A percentile compares a stretch with the other conserved stretches of the same genome.
Conservation (phyloP, 257 asterid species). For the Solanum neorickii region DNA sequence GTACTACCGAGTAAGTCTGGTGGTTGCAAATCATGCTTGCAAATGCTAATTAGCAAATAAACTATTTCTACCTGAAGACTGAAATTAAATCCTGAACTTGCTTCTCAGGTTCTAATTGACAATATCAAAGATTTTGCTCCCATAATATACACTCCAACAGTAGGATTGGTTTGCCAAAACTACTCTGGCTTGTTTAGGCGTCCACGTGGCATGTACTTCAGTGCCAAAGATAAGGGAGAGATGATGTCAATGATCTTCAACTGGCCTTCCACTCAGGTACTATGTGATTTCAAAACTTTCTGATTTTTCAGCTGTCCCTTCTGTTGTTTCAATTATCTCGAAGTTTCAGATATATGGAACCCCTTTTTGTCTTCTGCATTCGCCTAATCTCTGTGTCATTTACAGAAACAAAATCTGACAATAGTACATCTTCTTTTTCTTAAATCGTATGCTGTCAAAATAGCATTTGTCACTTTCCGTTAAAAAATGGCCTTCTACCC, state of each 20-base stretch:
- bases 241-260: constrained; percentile 99
- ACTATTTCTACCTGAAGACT: constrained; percentile 6
- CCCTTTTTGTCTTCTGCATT: neutral
- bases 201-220: constrained; percentile 99
- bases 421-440: neutral
- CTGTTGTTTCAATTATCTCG: neutral
- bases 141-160: constrained; percentile 92
- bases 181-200: constrained; percentile 95
- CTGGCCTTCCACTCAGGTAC: constrained; percentile 89
- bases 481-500: neutral
- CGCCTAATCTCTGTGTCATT: neutral
- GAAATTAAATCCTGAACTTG: neutral
- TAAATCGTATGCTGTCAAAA: neutral
- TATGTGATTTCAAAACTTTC: constrained; percentile 1
- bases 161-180: constrained; percentile 97
- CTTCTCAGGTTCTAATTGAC: constrained; percentile 76
- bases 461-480: neutral
- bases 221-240: constrained; percentile 99
- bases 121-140: constrained; percentile 92
- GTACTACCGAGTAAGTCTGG: constrained; percentile 79
- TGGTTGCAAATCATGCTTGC: neutral
- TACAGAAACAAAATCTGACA: neutral
- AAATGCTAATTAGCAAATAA: neutral
- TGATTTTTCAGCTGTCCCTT: neutral
- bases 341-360: neutral